Base-by-base conservation (phyloP, 1,284 basidiomycete species). In the Marasmius oreades region DNA sequence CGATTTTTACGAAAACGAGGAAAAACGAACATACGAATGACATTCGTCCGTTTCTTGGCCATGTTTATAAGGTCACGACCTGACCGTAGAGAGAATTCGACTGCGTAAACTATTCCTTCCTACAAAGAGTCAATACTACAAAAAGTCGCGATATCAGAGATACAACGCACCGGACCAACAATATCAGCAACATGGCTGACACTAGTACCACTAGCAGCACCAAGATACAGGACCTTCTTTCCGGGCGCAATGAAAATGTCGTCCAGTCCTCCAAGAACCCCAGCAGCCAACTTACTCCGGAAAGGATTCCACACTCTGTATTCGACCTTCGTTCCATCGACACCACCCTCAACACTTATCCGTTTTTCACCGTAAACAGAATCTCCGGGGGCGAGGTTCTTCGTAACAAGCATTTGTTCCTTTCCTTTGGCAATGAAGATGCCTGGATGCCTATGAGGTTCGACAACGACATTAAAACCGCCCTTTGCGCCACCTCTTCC, bases 231-330 rank as follows among this genome's bases (percentile, higher is more conserved):
- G 44, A 99, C 96, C 80, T 98, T 98, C 68, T 89, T 88, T 64
- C 97, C 96, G 42, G 97, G 96, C 59, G 80, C 84, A 69, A 99
- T 96, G 77, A 85, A 95, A 64, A 99, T 95, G 65, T 94, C 77
- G 70, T 98, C 96, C 70, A 99, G 79, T 71, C 96, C 97, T 67
- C 95, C 94, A 57, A 99, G 80, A 54, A 99, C 92, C 77, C 96
- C 97, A 42, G 96, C 96, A 34, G 96, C 97, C 65, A 99, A 77
- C 82, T 99, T 99, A 70, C 85, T 90, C 64, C 97, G 84, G 88
- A 99, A 99, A 57, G 96, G 97, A 78, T 99, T 99, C 96, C 96
- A 99, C 34, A 99, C 97, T 60, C 96, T 84, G 77, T 98, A 99
- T 75, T 99, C 96, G 65, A 88, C 82, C 79, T 99, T 99, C 59